Evolutionary conservation across 495 filamentous ascomycete genomes (phyloP).

Genomic region (Daldinia decipiens): DNA sequence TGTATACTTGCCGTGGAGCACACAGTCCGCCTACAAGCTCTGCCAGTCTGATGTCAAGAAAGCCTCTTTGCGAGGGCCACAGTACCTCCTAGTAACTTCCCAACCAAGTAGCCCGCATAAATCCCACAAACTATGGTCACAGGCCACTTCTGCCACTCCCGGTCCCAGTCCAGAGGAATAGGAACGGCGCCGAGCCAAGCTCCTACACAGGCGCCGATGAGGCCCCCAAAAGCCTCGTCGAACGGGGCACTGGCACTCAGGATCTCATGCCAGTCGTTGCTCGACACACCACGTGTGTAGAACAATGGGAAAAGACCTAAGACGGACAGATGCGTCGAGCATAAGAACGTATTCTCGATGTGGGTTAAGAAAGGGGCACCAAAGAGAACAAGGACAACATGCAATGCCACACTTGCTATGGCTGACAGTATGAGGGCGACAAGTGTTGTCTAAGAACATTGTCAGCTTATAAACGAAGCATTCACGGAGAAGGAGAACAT

Average conservation of each 20-base stretch:
- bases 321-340: constrained; percentile 81
- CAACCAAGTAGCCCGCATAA: constrained; percentile 54
- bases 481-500: constrained; percentile 34
- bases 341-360: constrained; percentile 77
- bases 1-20: neutral
- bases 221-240: constrained; percentile 76
- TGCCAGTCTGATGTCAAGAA: constrained; percentile 8
- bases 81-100: constrained; percentile 53
- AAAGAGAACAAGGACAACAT: constrained; percentile 79
- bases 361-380: constrained; percentile 92
- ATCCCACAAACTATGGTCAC: constrained; percentile 75
- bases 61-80: constrained; percentile 55
- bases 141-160: constrained; percentile 98
- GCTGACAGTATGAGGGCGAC: constrained; percentile 70
- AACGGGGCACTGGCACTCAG: constrained; percentile 63
- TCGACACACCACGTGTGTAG: constrained; percentile 85
- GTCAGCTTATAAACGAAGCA: constrained; percentile 26
- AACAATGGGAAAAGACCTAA: constrained; percentile 78
- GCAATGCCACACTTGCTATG: constrained; percentile 67
- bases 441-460: constrained; percentile 62
- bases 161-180: constrained; percentile 93
- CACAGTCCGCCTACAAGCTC: neutral
- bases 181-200: constrained; percentile 86
- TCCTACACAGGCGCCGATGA: constrained; percentile 69
- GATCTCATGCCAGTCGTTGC: constrained; percentile 76